Evolutionary conservation across 129 eudicot genomes (phyloP).

Genomic region (Flaveria sonorensis): DNA sequence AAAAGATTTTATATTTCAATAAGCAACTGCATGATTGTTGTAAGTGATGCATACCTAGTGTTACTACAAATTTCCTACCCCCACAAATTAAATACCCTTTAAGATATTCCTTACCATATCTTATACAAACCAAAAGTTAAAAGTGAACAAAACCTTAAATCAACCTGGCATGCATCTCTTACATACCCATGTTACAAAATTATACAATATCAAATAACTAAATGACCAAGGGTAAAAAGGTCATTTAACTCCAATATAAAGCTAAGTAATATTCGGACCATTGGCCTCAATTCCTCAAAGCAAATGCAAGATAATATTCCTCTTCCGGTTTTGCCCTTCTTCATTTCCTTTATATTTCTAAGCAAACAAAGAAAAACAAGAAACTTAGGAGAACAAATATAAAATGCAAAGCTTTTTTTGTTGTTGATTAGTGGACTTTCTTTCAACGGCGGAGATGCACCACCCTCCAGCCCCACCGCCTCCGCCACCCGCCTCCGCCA

Average conservation of each 20-base stretch:
- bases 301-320: constrained; percentile 25
- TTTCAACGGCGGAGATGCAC: constrained; percentile 25
- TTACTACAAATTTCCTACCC: background rate
- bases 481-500: constrained; percentile 25
- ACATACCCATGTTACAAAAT: constrained; percentile 35
- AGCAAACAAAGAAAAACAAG: constrained; percentile 25
- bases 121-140: background rate
- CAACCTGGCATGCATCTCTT: constrained; percentile 45
- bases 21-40: constrained; percentile 20
- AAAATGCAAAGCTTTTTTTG: constrained; percentile 33
- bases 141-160: constrained; percentile 2
- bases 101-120: background rate
- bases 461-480: constrained; percentile 17
- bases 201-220: constrained; percentile 16
- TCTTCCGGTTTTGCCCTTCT: constrained; percentile 33
- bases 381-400: constrained; percentile 19
- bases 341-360: background rate
- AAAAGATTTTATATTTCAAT: background rate
- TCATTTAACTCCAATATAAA: constrained; percentile 23
- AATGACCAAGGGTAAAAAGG: constrained; percentile 30
- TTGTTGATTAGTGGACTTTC: background rate
- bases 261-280: constrained; percentile 35
- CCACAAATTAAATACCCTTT: background rate
- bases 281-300: constrained; percentile 46
- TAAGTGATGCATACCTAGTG: constrained; percentile 45